A percentile compares a stretch with the other conserved stretches of the same genome.
These are phyloP conservation scores for Ilyonectria robusta DNA, from an alignment of 2,329 filamentous ascomycete species.

Conservation along the genomic window DNA sequence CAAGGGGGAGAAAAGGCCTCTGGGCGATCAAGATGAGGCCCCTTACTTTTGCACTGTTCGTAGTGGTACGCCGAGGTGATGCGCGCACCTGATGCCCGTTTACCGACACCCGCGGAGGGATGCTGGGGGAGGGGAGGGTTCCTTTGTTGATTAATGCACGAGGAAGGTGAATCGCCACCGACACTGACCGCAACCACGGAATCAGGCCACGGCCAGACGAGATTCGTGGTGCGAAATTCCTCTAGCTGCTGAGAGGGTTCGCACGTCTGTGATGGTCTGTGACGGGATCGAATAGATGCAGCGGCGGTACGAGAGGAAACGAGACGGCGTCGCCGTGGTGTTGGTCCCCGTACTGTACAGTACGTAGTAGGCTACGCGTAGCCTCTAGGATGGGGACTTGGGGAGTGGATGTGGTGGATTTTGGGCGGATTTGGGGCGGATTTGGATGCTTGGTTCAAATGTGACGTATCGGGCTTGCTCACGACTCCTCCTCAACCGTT, in stretches of 20 bases:
- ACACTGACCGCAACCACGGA: neutral
- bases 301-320: conserved; percentile 24
- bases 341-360: neutral
- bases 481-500: conserved; percentile 21
- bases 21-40: conserved; percentile 22
- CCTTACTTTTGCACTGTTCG: conserved; percentile 19
- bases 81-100: neutral
- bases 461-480: conserved; percentile 21
- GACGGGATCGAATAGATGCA: conserved; percentile 11
- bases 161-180: neutral
- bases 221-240: neutral
- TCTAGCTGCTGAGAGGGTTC: conserved; percentile 5
- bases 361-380: no score
- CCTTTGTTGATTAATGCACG: neutral
- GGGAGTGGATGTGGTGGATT: conserved; percentile 17
- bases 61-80: neutral
- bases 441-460: conserved; percentile 22
- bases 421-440: conserved; percentile 5
- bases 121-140: neutral
- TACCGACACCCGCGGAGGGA: neutral
- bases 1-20: conserved; percentile 27
- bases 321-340: conserved; percentile 15
- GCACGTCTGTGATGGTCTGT: conserved; percentile 18
- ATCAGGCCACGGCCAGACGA: neutral
- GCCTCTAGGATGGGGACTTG: conserved; percentile 20